Base-by-base conservation (phyloP, 2,329 filamentous ascomycete genomes). In the Colletotrichum endophyticum region DNA sequence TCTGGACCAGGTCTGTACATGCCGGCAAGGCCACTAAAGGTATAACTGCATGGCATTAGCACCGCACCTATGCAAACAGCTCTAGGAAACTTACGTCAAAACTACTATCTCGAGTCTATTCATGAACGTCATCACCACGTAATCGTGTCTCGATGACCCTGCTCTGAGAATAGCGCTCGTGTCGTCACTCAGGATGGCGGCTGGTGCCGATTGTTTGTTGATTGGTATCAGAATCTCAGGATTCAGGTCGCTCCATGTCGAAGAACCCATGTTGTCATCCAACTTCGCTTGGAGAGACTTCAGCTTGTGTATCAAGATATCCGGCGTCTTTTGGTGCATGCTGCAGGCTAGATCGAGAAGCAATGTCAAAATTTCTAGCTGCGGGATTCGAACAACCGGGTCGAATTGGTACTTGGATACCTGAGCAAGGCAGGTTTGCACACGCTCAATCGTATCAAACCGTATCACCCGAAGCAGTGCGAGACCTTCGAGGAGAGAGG, bases 371-470 rank as follows among this genome's bases (percentile, higher is more conserved):
- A 93, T 88, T 71, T 92, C 90, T 19, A 96, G 88, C 79, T 95
- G 94, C 8, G 92, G 91, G 53, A 95, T 89, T 59, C 89, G 88
- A 70, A 91, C 88, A n/a, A 90, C 88, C 2, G 90, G 88, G 53
- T 94, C 91, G 13, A 94, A 87, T 81, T 96, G 95, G 70, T 93
- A 90, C 79, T 93, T 95, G 75, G 93, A 89, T 8, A 93, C 94
- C 67, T 93, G 90, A n/a, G 95, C 94, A 78, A 96, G 90, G 69
- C 94, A 94, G 61, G 90, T 89, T 80, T 95, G 94, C 36, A 95
- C 92, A 75, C 93, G 90, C 78, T 94, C 92, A n/a, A 94, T 86
- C 76, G 91, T 90, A 76, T 95, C 94, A 12, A 92, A 87, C 68
- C 91, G 92, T 76, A 89, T 89, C 9, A 90, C 91, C 77, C 91